These are phyloP conservation scores for Salix purpurea DNA, from an alignment of 345 rosid species.

Conservation along the genomic window DNA sequence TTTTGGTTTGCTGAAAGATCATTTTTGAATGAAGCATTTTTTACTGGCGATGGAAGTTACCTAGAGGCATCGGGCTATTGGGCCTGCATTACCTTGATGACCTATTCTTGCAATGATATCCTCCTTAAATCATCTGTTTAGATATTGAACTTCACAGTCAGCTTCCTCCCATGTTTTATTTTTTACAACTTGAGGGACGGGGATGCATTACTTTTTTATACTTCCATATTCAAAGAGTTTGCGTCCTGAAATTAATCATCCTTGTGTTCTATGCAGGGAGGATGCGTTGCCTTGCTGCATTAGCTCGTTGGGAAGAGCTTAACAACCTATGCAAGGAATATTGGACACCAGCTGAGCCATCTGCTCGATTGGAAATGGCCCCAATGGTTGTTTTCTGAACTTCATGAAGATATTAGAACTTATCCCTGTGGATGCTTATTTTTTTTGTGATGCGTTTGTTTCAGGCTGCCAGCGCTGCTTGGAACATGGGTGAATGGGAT, in stretches of 20 bases:
- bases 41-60: neutral
- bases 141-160: neutral
- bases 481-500: constrained; percentile 99
- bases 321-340: constrained; percentile 90
- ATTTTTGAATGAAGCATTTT: neutral
- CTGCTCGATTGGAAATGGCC: constrained; percentile 98
- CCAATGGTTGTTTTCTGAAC: constrained; percentile 68
- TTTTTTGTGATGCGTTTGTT: constrained; percentile 6
- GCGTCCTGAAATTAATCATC: constrained; percentile 14
- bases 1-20: neutral
- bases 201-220: neutral
- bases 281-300: constrained; percentile 96
- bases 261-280: constrained; percentile 49
- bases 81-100: neutral
- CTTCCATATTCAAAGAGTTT: neutral
- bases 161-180: neutral
- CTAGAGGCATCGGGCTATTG: neutral
- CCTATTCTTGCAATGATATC: neutral
- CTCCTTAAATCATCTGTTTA: neutral
- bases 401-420: constrained; percentile 10
- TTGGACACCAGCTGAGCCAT: constrained; percentile 97
- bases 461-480: constrained; percentile 96
- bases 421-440: constrained; percentile 17
- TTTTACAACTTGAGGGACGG: neutral
- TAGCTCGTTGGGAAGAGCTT: constrained; percentile 98